Conservation (phyloP, 345 rosid genomes). For the Anastatica hierochuntica region DNA sequence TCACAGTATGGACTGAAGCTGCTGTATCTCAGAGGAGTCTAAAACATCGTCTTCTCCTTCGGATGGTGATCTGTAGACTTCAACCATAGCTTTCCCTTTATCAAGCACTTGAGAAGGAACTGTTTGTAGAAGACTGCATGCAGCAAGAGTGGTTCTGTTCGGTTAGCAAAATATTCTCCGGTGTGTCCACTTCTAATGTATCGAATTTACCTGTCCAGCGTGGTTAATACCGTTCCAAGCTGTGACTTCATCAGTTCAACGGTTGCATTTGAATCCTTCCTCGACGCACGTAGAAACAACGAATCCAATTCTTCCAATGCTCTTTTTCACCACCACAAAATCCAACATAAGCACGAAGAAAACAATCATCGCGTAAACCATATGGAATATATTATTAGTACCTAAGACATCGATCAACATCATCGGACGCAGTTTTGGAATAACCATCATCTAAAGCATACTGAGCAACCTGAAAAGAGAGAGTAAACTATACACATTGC, state of each 20-base stretch:
- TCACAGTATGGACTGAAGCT: slow-evolving; percentile 57
- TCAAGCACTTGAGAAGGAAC: slow-evolving; percentile 56
- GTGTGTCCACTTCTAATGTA: neutral
- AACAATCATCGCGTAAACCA: neutral
- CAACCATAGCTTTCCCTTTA: slow-evolving; percentile 62
- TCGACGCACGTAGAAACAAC: slow-evolving; percentile 57
- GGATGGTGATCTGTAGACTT: slow-evolving; percentile 43
- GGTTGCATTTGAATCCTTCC: slow-evolving; percentile 59
- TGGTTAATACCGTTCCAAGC: slow-evolving; percentile 42
- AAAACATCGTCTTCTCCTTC: slow-evolving; percentile 30
- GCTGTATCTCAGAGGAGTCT: slow-evolving; percentile 62
- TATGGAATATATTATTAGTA: slow-evolving; percentile 13
- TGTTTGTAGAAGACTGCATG: slow-evolving; percentile 62
- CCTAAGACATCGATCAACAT: slow-evolving; percentile 78
- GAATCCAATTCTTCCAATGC: slow-evolving; percentile 74
- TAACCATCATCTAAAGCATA: slow-evolving; percentile 78
- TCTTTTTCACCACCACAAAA: slow-evolving; percentile 27
- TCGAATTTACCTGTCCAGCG: slow-evolving; percentile 45
- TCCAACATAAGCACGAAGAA: too few species aligned
- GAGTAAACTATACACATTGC: slow-evolving; percentile 30
- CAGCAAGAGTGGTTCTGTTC: neutral
- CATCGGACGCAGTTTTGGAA: slow-evolving; percentile 44
- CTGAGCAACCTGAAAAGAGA: slow-evolving; percentile 64
- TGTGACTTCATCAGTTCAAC: slow-evolving; percentile 52
- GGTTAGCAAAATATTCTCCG: neutral